These are phyloP conservation scores for Aspergillus haitiensis DNA, from an alignment of 495 filamentous ascomycete genomes.

Conservation along the genomic window DNA sequence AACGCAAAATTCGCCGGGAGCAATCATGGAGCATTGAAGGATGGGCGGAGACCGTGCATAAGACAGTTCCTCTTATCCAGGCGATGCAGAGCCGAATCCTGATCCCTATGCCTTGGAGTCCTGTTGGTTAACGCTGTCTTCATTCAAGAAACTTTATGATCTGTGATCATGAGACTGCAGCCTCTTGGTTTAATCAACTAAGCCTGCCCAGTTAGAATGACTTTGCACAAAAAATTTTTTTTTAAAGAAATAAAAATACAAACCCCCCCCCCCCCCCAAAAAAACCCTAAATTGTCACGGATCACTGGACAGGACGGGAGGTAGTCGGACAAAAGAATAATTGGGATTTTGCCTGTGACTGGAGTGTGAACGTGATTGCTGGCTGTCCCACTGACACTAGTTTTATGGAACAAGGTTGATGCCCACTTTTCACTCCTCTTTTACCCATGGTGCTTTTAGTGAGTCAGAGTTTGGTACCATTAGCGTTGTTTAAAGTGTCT, in stretches of 20 bases:
- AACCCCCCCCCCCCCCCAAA: slow-evolving; percentile 1
- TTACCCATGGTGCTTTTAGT: slow-evolving; percentile 19
- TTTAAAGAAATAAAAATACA: no score
- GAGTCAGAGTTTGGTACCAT: slow-evolving; percentile 21
- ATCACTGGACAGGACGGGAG: not conserved
- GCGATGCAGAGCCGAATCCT: slow-evolving; percentile 92
- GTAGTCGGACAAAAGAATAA: slow-evolving; percentile 2
- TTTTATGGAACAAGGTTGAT: slow-evolving; percentile 8
- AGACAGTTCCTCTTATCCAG: slow-evolving; percentile 96
- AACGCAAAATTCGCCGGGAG: slow-evolving; percentile 86
- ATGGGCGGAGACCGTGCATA: slow-evolving; percentile 97
- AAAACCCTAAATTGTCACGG: slow-evolving; percentile 3
- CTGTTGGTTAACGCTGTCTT: slow-evolving; percentile 62
- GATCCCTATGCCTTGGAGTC: slow-evolving; percentile 94
- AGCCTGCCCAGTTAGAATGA: not conserved
- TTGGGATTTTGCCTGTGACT: not conserved
- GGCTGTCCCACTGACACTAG: slow-evolving; percentile 1
- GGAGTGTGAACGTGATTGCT: slow-evolving; percentile 7
- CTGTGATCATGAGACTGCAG: slow-evolving; percentile 9
- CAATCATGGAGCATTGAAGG: slow-evolving; percentile 94
- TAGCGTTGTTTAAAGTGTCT: slow-evolving; percentile 11
- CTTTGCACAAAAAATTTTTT: no score
- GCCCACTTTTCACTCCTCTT: slow-evolving; percentile 4
- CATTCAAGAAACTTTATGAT: not conserved
- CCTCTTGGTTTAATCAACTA: not conserved